Percentiles rank a stretch among this genome's conserved stretches.
phyloP scores from a whole-genome alignment of 2,329 filamentous ascomycete genomes.

The Colletotrichum neosansevieriae region DNA sequence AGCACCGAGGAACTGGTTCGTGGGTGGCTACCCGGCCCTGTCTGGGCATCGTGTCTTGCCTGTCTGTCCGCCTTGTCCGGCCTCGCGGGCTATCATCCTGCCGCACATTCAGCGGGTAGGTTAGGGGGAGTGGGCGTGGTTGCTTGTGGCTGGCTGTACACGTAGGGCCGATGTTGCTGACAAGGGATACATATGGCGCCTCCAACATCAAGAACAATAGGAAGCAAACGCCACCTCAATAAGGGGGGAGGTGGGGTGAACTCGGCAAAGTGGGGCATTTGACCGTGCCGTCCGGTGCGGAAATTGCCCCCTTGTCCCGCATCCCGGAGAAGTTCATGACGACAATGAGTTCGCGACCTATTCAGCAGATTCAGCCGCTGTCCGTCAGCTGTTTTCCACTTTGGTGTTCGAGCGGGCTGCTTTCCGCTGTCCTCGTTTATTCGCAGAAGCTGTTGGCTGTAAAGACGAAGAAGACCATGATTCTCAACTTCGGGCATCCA shows the following conservation, averaged over 20 bases:
- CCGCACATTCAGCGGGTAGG: slow-evolving; percentile 7
- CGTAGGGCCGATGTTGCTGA: not conserved
- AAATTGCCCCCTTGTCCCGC: not conserved
- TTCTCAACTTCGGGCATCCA: too few species aligned
- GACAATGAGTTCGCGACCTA: not conserved
- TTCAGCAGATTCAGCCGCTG: slow-evolving; percentile 4
- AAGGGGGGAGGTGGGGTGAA: not conserved
- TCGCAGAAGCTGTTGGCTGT: not conserved
- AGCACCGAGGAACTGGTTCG: slow-evolving; percentile 11
- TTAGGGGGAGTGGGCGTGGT: slow-evolving; percentile 1
- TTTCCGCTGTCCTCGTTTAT: slow-evolving; percentile 4
- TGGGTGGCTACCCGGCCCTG: not conserved
- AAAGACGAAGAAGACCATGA: not conserved
- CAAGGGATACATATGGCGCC: slow-evolving; percentile 15
- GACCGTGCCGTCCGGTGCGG: not conserved
- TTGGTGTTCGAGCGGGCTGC: not conserved
- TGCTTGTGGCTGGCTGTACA: not conserved
- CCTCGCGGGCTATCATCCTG: not conserved
- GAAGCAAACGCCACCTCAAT: slow-evolving; percentile 23
- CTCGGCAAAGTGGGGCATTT: slow-evolving; percentile 21
- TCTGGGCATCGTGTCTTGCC: not conserved
- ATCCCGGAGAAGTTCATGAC: slow-evolving; percentile 4
- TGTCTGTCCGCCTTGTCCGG: too few species aligned
- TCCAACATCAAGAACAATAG: slow-evolving; percentile 37
- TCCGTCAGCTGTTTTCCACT: not conserved